These are phyloP conservation scores for Naganishia vaughanmartiniae DNA, from an alignment of 768 basidiomycete species.

Conservation along the genomic window DNA sequence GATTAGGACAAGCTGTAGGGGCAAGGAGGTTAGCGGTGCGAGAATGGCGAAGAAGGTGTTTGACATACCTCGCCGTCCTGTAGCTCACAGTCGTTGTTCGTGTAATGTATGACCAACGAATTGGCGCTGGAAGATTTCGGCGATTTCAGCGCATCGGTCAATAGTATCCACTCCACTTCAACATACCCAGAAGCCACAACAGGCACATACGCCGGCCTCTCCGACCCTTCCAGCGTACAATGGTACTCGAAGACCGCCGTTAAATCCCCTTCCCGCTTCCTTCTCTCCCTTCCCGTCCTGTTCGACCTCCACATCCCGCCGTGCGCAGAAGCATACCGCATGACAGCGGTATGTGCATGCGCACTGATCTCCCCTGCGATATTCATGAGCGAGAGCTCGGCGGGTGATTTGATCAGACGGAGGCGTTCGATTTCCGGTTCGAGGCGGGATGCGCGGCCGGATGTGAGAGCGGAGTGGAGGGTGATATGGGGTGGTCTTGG, in stretches of 20 bases:
- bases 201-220: conserved; percentile 92
- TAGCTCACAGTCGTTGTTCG: conserved; percentile 78
- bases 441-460: conserved; percentile 59
- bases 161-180: too few species aligned
- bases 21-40: neutral
- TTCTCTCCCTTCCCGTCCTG: conserved; percentile 7
- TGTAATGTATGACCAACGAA: conserved; percentile 89
- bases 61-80: conserved; percentile 60
- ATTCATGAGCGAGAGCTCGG: conserved; percentile 77
- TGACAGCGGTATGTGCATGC: conserved; percentile 76
- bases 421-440: conserved; percentile 69
- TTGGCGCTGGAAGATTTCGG: conserved; percentile 62
- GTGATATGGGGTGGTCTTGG: conserved; percentile 46
- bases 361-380: conserved; percentile 83
- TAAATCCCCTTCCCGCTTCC: conserved; percentile 58
- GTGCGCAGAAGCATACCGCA: conserved; percentile 29
- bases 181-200: conserved; percentile 88
- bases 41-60: conserved; percentile 47
- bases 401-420: conserved; percentile 72
- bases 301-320: neutral
- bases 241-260: conserved; percentile 87
- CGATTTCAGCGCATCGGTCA: neutral
- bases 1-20: conserved; percentile 60
- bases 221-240: conserved; percentile 72
- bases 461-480: conserved; percentile 54